Evolutionary conservation across 768 basidiomycete genomes (phyloP).

Genomic region (Termitomyces sp.): DNA sequence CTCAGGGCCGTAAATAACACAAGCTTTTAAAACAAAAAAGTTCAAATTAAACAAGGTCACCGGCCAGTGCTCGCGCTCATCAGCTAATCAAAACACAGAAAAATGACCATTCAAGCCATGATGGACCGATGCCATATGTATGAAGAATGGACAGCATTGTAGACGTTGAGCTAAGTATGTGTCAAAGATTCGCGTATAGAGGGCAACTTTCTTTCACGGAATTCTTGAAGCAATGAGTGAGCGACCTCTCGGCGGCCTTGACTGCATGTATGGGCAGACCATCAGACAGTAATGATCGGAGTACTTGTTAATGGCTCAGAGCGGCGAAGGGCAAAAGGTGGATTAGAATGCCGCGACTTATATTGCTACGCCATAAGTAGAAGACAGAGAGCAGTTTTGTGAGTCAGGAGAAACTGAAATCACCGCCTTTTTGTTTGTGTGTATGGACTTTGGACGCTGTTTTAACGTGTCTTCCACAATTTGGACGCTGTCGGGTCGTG

Average conservation of each 20-base stretch:
- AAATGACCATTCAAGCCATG: background rate
- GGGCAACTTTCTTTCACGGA: background rate
- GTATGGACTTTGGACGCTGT: slow-evolving; percentile 51
- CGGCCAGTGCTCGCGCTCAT: background rate
- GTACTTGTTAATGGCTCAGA: background rate
- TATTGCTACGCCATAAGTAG: too few species aligned
- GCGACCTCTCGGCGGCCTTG: background rate
- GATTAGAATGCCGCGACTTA: background rate
- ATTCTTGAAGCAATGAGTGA: background rate
- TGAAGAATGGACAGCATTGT: background rate
- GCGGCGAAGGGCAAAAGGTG: background rate
- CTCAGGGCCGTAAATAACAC: background rate
- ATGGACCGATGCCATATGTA: background rate
- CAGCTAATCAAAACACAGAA: background rate
- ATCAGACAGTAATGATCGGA: slow-evolving; percentile 1
- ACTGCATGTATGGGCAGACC: background rate
- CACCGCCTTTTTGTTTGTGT: slow-evolving; percentile 36
- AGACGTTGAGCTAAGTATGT: background rate
- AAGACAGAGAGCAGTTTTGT: background rate
- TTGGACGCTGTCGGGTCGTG: slow-evolving; percentile 64
- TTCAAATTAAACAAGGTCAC: background rate
- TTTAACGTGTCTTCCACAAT: slow-evolving; percentile 71
- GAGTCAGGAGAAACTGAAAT: background rate
- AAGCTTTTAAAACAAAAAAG: background rate
- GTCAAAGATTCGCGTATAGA: background rate